Conservation (phyloP, 2,329 filamentous ascomycete species). For the Aschersonia sp. region DNA sequence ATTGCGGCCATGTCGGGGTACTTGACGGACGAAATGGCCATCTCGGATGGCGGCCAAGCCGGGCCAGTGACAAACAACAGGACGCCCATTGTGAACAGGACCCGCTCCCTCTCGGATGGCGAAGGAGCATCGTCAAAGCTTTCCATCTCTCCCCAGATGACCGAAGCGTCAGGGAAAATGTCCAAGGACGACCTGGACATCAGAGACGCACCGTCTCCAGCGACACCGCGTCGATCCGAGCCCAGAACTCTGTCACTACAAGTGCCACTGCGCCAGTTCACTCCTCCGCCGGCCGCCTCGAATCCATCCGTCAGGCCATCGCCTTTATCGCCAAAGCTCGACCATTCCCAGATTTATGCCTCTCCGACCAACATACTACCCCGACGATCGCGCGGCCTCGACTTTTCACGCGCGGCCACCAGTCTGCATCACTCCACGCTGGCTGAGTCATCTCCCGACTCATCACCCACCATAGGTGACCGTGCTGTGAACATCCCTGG, state of each 20-base stretch:
- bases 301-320: conserved; percentile 34
- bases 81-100: conserved; percentile 31
- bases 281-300: conserved; percentile 19
- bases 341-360: conserved; percentile 71
- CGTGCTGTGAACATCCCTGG: conserved; percentile 48
- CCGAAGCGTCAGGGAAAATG: conserved; percentile 36
- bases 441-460: conserved; percentile 80
- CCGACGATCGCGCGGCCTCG: conserved; percentile 74
- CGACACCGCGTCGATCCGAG: conserved; percentile 58
- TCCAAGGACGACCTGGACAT: conserved; percentile 56
- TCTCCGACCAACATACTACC: conserved; percentile 81
- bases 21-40: conserved; percentile 16
- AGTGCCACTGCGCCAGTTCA: conserved; percentile 19
- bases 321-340: conserved; percentile 75
- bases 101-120: conserved; percentile 52
- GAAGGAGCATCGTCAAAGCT: conserved; percentile 36
- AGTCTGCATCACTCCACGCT: conserved; percentile 92
- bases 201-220: conserved; percentile 30
- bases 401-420: conserved; percentile 87
- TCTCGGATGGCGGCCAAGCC: conserved; percentile 14
- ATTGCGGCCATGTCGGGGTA: not conserved
- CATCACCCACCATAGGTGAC: conserved; percentile 70
- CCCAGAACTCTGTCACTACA: conserved; percentile 43
- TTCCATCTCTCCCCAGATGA: conserved; percentile 42
- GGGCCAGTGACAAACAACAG: conserved; percentile 4